phyloP scores from a whole-genome alignment of 257 asterid species.

The Petunia secreta region DNA sequence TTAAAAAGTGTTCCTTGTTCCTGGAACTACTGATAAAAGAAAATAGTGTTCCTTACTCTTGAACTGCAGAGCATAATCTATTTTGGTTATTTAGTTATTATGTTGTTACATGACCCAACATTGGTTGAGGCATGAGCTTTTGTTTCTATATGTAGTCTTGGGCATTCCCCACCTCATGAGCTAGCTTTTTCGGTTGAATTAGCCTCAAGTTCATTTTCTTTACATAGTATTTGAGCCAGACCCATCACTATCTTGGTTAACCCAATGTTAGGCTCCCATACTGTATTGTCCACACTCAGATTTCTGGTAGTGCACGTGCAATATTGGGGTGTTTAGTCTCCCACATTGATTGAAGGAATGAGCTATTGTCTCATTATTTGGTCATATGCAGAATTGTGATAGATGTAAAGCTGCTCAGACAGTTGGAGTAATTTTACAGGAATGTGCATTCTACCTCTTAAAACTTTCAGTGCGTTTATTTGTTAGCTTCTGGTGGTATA shows the following conservation, averaged over 20 bases:
- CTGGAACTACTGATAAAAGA: too few species aligned
- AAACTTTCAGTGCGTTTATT: constrained; percentile 8
- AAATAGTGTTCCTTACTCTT: neutral
- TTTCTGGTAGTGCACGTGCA: neutral
- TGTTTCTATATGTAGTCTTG: neutral
- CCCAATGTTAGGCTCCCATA: neutral
- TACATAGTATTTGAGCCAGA: neutral
- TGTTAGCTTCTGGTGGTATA: constrained; percentile 23
- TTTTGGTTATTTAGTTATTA: neutral
- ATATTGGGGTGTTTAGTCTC: neutral
- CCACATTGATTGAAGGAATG: neutral
- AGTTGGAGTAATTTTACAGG: neutral
- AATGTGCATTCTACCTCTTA: neutral
- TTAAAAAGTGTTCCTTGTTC: neutral
- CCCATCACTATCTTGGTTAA: neutral
- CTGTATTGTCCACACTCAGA: neutral
- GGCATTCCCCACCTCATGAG: neutral
- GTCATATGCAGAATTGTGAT: neutral
- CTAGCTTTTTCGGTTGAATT: neutral
- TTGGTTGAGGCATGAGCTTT: neutral
- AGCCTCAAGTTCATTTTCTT: neutral
- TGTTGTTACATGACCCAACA: neutral
- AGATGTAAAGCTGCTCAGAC: neutral
- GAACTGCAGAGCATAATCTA: neutral
- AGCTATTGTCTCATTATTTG: neutral